Conservation (phyloP, 2,329 filamentous ascomycete genomes). For the Calonectria ilicicola region DNA sequence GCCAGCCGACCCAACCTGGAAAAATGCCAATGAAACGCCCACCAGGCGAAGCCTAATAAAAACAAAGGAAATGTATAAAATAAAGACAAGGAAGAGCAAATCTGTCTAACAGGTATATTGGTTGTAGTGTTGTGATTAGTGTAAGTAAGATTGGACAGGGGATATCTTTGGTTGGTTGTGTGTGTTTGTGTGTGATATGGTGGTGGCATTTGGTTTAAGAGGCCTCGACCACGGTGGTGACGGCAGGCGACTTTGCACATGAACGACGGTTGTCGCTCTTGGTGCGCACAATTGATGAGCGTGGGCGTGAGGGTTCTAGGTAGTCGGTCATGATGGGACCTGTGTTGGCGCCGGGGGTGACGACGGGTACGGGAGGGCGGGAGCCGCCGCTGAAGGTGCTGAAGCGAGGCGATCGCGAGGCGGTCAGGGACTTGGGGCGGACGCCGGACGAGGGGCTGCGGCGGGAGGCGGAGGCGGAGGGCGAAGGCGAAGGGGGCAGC, state of each 20-base stretch:
- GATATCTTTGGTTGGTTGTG: neutral
- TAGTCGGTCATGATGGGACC: neutral
- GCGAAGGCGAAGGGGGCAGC: neutral
- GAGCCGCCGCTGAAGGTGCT: neutral
- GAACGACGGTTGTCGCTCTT: neutral
- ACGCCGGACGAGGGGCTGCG: neutral
- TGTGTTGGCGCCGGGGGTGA: neutral
- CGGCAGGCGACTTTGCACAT: neutral
- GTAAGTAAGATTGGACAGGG: neutral
- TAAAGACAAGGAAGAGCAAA: neutral
- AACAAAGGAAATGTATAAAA: neutral
- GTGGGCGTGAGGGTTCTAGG: neutral
- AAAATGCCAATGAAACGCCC: neutral
- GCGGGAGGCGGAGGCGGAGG: neutral
- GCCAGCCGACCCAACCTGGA: neutral
- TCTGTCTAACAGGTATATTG: neutral
- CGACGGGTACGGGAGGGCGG: neutral
- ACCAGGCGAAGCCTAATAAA: neutral
- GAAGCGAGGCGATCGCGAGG: neutral
- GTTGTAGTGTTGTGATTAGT: too few relatives aligned
- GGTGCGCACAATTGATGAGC: neutral
- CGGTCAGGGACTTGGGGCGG: neutral
- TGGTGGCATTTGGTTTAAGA: neutral
- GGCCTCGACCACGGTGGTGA: neutral
- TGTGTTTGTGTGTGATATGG: too few relatives aligned